Base-by-base conservation (phyloP, 169 alveolate species). In the Eimeria sp. region DNA sequence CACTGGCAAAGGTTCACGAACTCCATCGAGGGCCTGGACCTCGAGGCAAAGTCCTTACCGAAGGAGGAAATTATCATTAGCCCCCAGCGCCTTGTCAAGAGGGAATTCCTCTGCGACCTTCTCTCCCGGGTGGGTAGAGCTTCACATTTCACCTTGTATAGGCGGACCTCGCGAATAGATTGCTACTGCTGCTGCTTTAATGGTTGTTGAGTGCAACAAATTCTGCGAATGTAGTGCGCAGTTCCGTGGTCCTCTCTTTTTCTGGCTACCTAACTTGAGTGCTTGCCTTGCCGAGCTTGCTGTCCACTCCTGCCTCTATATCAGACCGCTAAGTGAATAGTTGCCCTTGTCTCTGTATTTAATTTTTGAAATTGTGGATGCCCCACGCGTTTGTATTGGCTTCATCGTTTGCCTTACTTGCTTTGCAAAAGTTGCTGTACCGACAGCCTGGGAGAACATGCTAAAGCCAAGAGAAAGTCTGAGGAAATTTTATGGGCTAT, bases 11-110 rank as follows among this genome's bases (percentile, higher is more conserved):
- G 71, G 95, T 96, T 82, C 95, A 95, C 83, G 94, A 97, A 78
- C 93, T 95, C 96, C 97, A 97, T 85, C 89, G 98, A 93, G 96
- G 98, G 78, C 95, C 96, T 91, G 98, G 97, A 85, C 97, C 98
- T 72, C 98, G 97, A 91, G 99, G 98, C 40, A 97, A 97, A 62
- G 83, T 98, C 56, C 64, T 97, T 90, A 90, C 85, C 88, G 72
- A 68, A 33, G 16, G 77, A 49, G 64, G 78, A 74, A 54, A 33
- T 60, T 20, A 82, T 54, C 46, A 52, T 89, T 13, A 56, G 85
- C 95, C 88, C 95, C 27, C 95, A 68, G 76, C 66, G 88, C 43
- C 60, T 71, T 13, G 77, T 87, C 60, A 87, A 87, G 68, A 62
- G 49, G 49, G 94, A 87, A 40, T 87, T 87, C 66, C 33, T 87